A percentile compares a stretch with the other conserved stretches of the same genome.
Evolutionary conservation across 805 yeast genomes (phyloP).

Genomic region (Suhomyces emberorum): DNA sequence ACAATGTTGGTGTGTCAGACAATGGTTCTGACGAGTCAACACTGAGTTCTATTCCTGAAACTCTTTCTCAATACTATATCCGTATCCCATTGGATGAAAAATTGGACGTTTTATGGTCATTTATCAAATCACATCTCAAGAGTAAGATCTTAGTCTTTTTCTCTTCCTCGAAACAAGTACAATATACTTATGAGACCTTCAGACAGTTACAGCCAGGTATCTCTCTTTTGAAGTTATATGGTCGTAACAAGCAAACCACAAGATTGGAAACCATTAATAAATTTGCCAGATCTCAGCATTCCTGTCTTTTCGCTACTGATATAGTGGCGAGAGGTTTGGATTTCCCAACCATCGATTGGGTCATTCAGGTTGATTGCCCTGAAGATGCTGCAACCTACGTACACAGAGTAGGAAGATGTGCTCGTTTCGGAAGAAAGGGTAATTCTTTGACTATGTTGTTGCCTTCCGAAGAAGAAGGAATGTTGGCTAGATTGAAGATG

Average conservation of each 20-base stretch:
- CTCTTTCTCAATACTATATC: slow-evolving; percentile 80
- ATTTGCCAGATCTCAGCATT: slow-evolving; percentile 73
- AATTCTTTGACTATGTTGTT: slow-evolving; percentile 78
- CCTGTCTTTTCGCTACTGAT: slow-evolving; percentile 85
- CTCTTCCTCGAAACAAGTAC: slow-evolving; percentile 87
- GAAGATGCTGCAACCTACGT: slow-evolving; percentile 87
- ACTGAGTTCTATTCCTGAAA: slow-evolving; percentile 68
- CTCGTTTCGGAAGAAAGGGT: slow-evolving; percentile 82
- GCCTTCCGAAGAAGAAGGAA: slow-evolving; percentile 78
- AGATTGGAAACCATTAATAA: slow-evolving; percentile 78
- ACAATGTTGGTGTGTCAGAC: slow-evolving; percentile 20
- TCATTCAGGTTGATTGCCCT: slow-evolving; percentile 87
- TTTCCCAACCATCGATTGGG: slow-evolving; percentile 94
- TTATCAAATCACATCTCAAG: slow-evolving; percentile 78
- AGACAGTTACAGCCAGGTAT: slow-evolving; percentile 90
- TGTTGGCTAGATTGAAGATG: slow-evolving; percentile 58
- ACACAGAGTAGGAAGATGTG: slow-evolving; percentile 88
- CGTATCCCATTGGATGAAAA: slow-evolving; percentile 73
- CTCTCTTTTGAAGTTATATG: slow-evolving; percentile 78
- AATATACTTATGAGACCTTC: slow-evolving; percentile 83
- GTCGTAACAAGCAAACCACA: slow-evolving; percentile 87
- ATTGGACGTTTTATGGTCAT: slow-evolving; percentile 81
- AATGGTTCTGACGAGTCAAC: slow-evolving; percentile 39
- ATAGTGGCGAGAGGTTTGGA: slow-evolving; percentile 91
- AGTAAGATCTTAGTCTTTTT: slow-evolving; percentile 77